Conservation (phyloP, 2,329 filamentous ascomycete species). For the Verticillium nonalfalfae region DNA sequence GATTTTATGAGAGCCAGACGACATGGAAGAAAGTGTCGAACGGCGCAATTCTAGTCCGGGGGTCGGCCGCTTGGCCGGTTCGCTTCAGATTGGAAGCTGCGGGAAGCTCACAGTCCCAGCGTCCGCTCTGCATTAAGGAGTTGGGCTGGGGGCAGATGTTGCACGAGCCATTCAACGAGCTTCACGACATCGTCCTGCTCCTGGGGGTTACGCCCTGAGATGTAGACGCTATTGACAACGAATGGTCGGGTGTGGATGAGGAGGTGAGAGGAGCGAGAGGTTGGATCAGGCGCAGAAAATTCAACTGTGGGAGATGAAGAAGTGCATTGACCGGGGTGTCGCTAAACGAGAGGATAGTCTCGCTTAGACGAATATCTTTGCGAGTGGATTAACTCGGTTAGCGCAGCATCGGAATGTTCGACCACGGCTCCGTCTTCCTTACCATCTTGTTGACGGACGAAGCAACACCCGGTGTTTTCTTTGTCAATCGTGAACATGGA, state of each 20-base stretch:
- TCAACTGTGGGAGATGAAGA: not conserved
- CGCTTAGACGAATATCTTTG: not conserved
- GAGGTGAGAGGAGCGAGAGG: not conserved
- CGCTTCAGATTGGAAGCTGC: not conserved
- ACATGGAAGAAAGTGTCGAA: constrained; percentile 1
- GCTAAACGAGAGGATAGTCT: not conserved
- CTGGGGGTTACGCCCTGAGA: not conserved
- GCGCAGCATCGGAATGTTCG: too few species aligned
- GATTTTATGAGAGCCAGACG: constrained; percentile 3
- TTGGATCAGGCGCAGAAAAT: not conserved
- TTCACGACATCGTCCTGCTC: not conserved
- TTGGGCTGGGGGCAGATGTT: too few species aligned
- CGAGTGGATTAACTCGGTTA: not conserved
- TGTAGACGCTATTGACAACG: too few species aligned
- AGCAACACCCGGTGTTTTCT: too few species aligned
- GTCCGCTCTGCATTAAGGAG: too few species aligned
- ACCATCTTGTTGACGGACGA: too few species aligned
- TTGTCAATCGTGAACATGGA: too few species aligned
- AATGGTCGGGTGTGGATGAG: not conserved
- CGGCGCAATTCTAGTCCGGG: constrained; percentile 3
- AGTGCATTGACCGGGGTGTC: not conserved
- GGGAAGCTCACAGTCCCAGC: too few species aligned
- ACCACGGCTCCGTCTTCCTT: too few species aligned
- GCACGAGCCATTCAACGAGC: not conserved
- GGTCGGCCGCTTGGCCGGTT: not conserved